phyloP scores from a whole-genome alignment of 768 basidiomycete genomes.

The Mycena albidolilacea region DNA sequence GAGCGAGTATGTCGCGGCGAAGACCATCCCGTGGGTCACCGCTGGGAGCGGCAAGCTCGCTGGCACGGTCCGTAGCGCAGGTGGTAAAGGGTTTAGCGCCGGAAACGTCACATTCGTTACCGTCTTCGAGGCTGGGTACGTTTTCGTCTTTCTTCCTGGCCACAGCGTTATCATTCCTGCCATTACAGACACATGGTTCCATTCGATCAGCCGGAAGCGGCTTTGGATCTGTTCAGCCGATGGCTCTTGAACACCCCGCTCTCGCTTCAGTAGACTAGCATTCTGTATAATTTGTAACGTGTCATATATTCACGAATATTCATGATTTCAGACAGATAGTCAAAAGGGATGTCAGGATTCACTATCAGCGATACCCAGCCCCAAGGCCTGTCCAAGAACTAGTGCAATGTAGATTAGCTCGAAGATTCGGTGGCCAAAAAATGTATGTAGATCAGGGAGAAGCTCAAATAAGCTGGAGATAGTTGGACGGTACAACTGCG shows the following conservation, averaged over 20 bases:
- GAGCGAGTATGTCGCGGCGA: conserved; percentile 68
- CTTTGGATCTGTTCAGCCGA: conserved; percentile 56
- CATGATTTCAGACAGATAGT: too few species aligned
- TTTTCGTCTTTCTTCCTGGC: conserved; percentile 20
- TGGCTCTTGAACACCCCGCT: conserved; percentile 38
- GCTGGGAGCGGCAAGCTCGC: conserved; percentile 65
- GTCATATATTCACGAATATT: neutral
- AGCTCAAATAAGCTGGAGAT: neutral
- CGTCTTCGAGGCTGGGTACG: conserved; percentile 86
- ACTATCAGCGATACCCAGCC: too few species aligned
- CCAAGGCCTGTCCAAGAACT: too few species aligned
- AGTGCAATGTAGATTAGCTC: too few species aligned
- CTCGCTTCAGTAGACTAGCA: conserved; percentile 17
- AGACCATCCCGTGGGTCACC: conserved; percentile 71
- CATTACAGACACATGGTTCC: conserved; percentile 87
- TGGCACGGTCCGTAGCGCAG: conserved; percentile 81
- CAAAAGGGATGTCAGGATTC: too few species aligned
- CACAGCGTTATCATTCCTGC: conserved; percentile 10
- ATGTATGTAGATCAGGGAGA: neutral
- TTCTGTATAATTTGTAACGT: neutral
- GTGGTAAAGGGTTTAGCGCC: conserved; percentile 72
- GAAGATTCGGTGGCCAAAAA: too few species aligned
- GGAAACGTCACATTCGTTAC: conserved; percentile 91
- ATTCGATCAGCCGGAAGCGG: conserved; percentile 90
- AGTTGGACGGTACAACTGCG: neutral